A percentile compares a stretch with the other conserved stretches of the same genome.
Conservation (phyloP, 331 rosid species). For the Malus hybrid region DNA sequence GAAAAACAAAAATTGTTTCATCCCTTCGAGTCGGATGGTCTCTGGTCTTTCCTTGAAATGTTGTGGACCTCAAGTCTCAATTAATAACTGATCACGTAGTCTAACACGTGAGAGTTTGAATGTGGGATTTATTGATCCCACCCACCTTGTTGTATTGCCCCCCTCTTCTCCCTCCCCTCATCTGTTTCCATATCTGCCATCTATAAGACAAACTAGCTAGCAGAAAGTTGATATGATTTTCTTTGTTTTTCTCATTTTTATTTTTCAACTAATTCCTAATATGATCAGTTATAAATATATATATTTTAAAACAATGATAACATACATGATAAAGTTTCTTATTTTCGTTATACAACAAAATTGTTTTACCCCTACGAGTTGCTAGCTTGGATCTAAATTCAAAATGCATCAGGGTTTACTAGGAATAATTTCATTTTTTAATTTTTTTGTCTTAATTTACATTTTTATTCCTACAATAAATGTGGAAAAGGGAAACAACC, state of each 20-base stretch:
- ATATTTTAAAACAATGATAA: no score
- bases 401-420: no score
- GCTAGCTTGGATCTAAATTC: no score
- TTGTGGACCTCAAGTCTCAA: background rate
- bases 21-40: background rate
- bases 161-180: background rate
- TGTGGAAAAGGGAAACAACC: no score
- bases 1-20: background rate
- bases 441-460: no score
- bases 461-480: no score
- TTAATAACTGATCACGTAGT: background rate
- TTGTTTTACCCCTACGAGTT: no score
- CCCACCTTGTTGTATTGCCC: no score
- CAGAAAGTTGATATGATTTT: background rate
- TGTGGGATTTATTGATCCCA: background rate
- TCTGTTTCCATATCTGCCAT: background rate
- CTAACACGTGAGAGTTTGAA: background rate
- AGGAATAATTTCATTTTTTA: no score
- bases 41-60: background rate
- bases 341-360: no score
- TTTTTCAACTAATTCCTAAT: no score
- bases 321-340: no score
- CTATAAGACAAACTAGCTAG: background rate
- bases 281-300: background rate
- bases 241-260: background rate